Conservation (phyloP, 1,139 yeast species). For the Protomyces pachydermus region DNA sequence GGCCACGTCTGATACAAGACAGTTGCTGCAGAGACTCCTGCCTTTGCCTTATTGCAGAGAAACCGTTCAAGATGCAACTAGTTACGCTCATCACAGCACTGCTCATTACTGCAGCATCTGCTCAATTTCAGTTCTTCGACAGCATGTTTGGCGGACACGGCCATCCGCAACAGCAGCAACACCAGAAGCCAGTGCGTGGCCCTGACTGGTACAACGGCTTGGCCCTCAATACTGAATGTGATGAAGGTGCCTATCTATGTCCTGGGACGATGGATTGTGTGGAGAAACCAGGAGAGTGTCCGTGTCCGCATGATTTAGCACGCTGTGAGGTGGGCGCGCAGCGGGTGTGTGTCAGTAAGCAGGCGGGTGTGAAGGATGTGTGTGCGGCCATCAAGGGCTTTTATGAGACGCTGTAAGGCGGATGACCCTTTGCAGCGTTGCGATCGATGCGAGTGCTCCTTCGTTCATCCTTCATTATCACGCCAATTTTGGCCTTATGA, state of each 20-base stretch:
- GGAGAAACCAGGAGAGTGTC: constrained; percentile 4
- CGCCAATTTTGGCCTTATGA: too few species aligned
- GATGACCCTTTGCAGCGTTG: too few species aligned
- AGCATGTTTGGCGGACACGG: constrained; percentile 10
- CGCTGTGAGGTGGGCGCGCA: constrained; percentile 3
- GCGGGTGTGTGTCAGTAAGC: constrained; percentile 18
- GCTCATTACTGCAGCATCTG: neutral
- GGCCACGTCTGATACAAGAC: too few species aligned
- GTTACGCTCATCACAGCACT: neutral
- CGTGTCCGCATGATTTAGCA: constrained; percentile 10
- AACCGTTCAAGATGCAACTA: too few species aligned
- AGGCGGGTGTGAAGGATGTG: constrained; percentile 2
- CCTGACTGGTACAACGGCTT: constrained; percentile 17
- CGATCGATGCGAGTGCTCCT: too few species aligned
- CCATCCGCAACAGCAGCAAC: constrained; percentile 4
- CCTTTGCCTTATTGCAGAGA: too few species aligned
- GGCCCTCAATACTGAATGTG: constrained; percentile 11
- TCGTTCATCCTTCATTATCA: too few species aligned
- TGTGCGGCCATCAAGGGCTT: constrained; percentile 12
- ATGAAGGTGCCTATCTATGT: constrained; percentile 3
- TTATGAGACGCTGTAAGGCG: neutral
- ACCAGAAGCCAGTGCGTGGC: neutral
- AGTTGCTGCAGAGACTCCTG: too few species aligned
- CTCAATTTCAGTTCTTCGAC: constrained; percentile 26
- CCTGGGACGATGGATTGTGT: constrained; percentile 20